phyloP scores from a whole-genome alignment of 768 basidiomycete genomes.

The Tulasnella calospora region DNA sequence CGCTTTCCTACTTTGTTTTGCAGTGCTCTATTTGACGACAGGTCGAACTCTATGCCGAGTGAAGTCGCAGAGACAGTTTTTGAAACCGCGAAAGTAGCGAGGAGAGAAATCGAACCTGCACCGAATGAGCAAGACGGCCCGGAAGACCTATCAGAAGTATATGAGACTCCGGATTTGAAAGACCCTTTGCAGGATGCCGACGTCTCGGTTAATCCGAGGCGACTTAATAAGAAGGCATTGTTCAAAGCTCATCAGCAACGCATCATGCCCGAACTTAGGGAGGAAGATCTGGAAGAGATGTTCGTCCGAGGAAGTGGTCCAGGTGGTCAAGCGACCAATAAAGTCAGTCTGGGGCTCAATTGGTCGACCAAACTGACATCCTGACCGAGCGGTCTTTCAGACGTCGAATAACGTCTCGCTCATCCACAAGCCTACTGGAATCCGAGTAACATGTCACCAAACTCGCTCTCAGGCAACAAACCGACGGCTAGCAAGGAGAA shows the following conservation, averaged over 20 bases:
- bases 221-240: slow-evolving; percentile 36
- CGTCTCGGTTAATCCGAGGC: not conserved
- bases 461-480: slow-evolving; percentile 81
- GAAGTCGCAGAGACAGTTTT: slow-evolving; percentile 5
- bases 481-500: slow-evolving; percentile 66
- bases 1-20: not conserved
- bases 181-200: not conserved
- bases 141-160: not conserved
- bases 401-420: slow-evolving; percentile 64
- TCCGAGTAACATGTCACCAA: slow-evolving; percentile 82
- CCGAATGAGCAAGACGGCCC: not conserved
- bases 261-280: slow-evolving; percentile 59
- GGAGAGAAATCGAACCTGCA: not conserved
- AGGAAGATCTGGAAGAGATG: slow-evolving; percentile 77
- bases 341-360: slow-evolving; percentile 37
- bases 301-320: slow-evolving; percentile 90
- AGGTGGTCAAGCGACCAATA: slow-evolving; percentile 96
- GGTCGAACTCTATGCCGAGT: not conserved
- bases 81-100: not conserved
- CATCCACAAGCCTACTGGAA: slow-evolving; percentile 80
- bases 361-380: not conserved
- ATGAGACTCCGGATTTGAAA: slow-evolving; percentile 17
- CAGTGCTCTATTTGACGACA: not conserved
- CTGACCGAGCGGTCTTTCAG: slow-evolving; percentile 14
- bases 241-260: slow-evolving; percentile 65